Evolutionary conservation across 2,329 filamentous ascomycete species (phyloP).

Genomic region (Pestalotiopsis sp.): DNA sequence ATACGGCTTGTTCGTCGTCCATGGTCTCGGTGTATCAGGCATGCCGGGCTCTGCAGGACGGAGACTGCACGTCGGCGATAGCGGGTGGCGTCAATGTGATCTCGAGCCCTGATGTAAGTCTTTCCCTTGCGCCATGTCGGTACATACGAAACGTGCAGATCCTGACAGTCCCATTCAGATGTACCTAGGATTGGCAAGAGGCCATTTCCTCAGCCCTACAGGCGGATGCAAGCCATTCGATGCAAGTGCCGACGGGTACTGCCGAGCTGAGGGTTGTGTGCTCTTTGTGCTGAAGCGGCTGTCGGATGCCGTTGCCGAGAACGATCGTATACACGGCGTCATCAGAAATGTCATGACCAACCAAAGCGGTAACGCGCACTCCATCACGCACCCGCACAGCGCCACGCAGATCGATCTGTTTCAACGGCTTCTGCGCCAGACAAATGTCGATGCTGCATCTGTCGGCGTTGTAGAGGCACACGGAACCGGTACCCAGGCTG

Average conservation of each 20-base stretch:
- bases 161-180: background rate
- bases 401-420: slow-evolving; percentile 33
- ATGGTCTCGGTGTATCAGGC: slow-evolving; percentile 37
- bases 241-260: slow-evolving; percentile 54
- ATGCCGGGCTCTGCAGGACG: slow-evolving; percentile 30
- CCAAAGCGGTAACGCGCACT: slow-evolving; percentile 32
- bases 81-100: slow-evolving; percentile 45
- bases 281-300: slow-evolving; percentile 53
- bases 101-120: slow-evolving; percentile 22
- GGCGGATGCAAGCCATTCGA: slow-evolving; percentile 54
- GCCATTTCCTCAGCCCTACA: slow-evolving; percentile 45
- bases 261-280: slow-evolving; percentile 52
- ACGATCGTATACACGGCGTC: slow-evolving; percentile 49
- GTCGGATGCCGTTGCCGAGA: slow-evolving; percentile 51
- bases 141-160: slow-evolving; percentile 16
- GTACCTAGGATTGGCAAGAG: slow-evolving; percentile 22
- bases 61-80: slow-evolving; percentile 36
- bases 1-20: slow-evolving; percentile 41
- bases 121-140: slow-evolving; percentile 13
- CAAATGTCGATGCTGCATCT: slow-evolving; percentile 25
- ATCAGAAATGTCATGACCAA: slow-evolving; percentile 39
- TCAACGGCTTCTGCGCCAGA: slow-evolving; percentile 22
- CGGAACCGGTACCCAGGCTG: slow-evolving; percentile 40
- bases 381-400: slow-evolving; percentile 30
- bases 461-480: slow-evolving; percentile 37